phyloP scores from a whole-genome alignment of 345 rosid genomes.

The Populus tremula region DNA sequence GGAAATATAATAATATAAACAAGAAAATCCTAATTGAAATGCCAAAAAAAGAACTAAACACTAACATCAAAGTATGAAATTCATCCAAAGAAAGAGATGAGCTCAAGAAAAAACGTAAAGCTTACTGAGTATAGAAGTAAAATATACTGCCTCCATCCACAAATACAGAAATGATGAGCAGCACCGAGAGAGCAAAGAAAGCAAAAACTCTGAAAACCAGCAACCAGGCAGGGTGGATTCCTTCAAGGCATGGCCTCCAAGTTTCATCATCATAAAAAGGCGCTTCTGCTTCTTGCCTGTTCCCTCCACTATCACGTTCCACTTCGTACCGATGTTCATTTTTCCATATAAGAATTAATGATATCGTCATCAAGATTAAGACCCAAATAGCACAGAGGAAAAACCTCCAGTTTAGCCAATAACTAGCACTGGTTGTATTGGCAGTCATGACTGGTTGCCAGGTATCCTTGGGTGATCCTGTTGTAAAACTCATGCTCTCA shows the following conservation, averaged over 20 bases:
- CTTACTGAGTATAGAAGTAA: slow-evolving; percentile 96
- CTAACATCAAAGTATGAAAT: neutral
- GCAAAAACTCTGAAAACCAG: slow-evolving; percentile 68
- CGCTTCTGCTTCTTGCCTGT: slow-evolving; percentile 44
- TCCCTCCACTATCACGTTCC: slow-evolving; percentile 21
- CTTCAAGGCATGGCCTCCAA: slow-evolving; percentile 79
- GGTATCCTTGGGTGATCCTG: slow-evolving; percentile 42
- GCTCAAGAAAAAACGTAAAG: slow-evolving; percentile 1
- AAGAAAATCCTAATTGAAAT: neutral
- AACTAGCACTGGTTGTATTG: slow-evolving; percentile 55
- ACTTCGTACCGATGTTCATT: slow-evolving; percentile 40
- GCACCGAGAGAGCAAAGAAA: slow-evolving; percentile 55
- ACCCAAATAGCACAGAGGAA: slow-evolving; percentile 63
- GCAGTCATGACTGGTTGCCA: slow-evolving; percentile 65
- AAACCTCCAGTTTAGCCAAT: slow-evolving; percentile 98
- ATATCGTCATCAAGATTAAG: slow-evolving; percentile 29
- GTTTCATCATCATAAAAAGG: slow-evolving; percentile 61
- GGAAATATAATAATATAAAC: neutral
- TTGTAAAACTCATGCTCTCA: slow-evolving; percentile 38
- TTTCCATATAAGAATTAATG: slow-evolving; percentile 59
- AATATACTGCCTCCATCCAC: slow-evolving; percentile 74
- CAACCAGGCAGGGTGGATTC: slow-evolving; percentile 93
- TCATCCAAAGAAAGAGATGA: neutral
- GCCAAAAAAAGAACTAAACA: neutral
- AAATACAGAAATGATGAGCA: slow-evolving; percentile 44